A percentile compares a stretch with the other conserved stretches of the same genome.
Evolutionary conservation across 495 filamentous ascomycete species (phyloP).

Genomic region (Glonium stellatum): DNA sequence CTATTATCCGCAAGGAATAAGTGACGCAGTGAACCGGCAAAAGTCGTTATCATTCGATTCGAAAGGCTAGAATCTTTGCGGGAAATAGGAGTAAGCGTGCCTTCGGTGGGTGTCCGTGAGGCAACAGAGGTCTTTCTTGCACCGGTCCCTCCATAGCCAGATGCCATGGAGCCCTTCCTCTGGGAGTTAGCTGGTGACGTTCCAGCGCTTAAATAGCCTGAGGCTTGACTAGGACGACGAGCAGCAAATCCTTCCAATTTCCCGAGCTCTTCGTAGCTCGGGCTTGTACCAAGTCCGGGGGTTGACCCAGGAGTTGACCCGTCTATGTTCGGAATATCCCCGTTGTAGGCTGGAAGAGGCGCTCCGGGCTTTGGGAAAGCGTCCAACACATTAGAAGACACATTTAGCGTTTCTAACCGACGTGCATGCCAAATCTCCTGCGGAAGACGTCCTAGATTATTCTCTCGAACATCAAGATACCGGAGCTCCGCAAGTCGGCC

Average conservation of each 20-base stretch:
- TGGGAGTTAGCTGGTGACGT: slow-evolving; percentile 58
- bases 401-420: slow-evolving; percentile 83
- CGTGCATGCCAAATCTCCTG: slow-evolving; percentile 89
- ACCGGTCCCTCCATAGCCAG: slow-evolving; percentile 60
- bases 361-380: slow-evolving; percentile 69
- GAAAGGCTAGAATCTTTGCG: slow-evolving; percentile 88
- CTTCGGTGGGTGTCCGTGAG: slow-evolving; percentile 55
- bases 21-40: slow-evolving; percentile 74
- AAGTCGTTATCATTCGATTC: slow-evolving; percentile 66
- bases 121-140: slow-evolving; percentile 79
- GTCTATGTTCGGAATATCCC: slow-evolving; percentile 17
- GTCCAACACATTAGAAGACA: slow-evolving; percentile 87
- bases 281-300: slow-evolving; percentile 48
- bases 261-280: slow-evolving; percentile 70
- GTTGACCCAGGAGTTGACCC: slow-evolving; percentile 45
- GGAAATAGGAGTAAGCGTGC: slow-evolving; percentile 51
- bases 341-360: slow-evolving; percentile 20
- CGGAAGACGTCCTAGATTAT: slow-evolving; percentile 81
- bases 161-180: slow-evolving; percentile 75
- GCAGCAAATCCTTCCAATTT: slow-evolving; percentile 55
- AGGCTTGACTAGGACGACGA: slow-evolving; percentile 78
- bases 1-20: slow-evolving; percentile 90
- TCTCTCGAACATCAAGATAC: slow-evolving; percentile 80
- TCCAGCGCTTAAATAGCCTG: slow-evolving; percentile 66
- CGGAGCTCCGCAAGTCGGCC: slow-evolving; percentile 77